Evolutionary conservation across 805 yeast species (phyloP).

Genomic region (Teunomyces lycoperdinae): DNA sequence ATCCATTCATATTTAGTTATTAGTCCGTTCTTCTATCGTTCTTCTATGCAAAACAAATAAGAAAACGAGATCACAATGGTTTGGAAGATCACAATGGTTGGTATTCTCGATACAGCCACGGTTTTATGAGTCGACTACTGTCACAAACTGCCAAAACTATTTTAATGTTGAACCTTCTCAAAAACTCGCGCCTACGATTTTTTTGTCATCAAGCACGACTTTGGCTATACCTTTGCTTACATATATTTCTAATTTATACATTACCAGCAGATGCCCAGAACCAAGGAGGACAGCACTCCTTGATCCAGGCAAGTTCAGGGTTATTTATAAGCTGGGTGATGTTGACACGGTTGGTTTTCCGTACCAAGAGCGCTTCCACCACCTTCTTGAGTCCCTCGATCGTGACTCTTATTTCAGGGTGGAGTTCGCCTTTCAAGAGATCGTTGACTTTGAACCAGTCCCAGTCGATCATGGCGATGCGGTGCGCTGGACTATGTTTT

Average conservation of each 20-base stretch:
- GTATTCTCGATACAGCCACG: background rate
- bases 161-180: background rate
- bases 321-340: slow-evolving; percentile 16
- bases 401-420: slow-evolving; percentile 15
- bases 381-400: slow-evolving; percentile 22
- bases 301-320: slow-evolving; percentile 25
- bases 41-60: too few relatives aligned
- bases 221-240: background rate
- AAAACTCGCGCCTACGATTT: background rate
- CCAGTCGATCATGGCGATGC: slow-evolving; percentile 94
- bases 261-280: background rate
- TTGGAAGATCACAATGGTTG: background rate
- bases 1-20: background rate
- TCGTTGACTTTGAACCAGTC: slow-evolving; percentile 57
- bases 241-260: background rate
- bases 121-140: background rate
- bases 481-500: slow-evolving; percentile 66
- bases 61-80: background rate
- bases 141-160: background rate
- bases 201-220: background rate
- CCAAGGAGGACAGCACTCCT: slow-evolving; percentile 10
- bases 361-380: slow-evolving; percentile 33
- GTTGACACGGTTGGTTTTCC: slow-evolving; percentile 33
- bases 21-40: too few relatives aligned
- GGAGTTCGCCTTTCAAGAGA: slow-evolving; percentile 6